Base-by-base conservation (phyloP, 306 rosid species). In the Inga oerstediana region DNA sequence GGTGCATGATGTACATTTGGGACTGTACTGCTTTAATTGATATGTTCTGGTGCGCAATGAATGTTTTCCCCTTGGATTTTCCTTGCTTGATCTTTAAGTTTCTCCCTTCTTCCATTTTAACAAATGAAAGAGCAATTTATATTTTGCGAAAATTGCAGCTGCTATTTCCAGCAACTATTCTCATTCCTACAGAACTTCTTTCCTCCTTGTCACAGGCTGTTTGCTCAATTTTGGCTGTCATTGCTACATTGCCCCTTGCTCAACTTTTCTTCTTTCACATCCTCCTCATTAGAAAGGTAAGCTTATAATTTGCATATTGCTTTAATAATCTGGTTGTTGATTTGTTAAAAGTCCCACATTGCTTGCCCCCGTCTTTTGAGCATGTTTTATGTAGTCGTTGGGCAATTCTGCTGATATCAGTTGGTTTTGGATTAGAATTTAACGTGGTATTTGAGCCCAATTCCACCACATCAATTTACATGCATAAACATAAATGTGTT, bases 251-350 rank as follows among this genome's bases (percentile, higher is more conserved):
- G 74, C 98, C 97, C 7, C 92, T 94, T 58, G 94, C 88, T 34
- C 98, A 94, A 81, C 97, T 94, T 62, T 91, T 94, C 93, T 94
- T 86, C 85, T 94, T 94, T 77, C 98, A 94, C 79, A 90, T 94
- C 86, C 98, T 94, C 79, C 95, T 94, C 78, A 86, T 92, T 68
- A 92, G 87, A 86, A 94, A 94, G 97, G 97, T 90, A 82, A 76
- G 85, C 27, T 32, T 22, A 45, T 24, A 32, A 49, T 69, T 71
- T 46, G 3, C 14, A 72, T 79, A 45, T 59, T 39, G 39, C 32
- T 61, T 67, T 78, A 22, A 9, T 73, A 56, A 41, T 78, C 68
- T 56, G 79, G 70, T 73, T 44, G 44, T 13, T 54, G 12, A 41
- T 41, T 35, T 65, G 39, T 64, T 30, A 4, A 2, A 24, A 64